phyloP scores from a whole-genome alignment of 805 yeast species.

The Saturnispora sekii region DNA sequence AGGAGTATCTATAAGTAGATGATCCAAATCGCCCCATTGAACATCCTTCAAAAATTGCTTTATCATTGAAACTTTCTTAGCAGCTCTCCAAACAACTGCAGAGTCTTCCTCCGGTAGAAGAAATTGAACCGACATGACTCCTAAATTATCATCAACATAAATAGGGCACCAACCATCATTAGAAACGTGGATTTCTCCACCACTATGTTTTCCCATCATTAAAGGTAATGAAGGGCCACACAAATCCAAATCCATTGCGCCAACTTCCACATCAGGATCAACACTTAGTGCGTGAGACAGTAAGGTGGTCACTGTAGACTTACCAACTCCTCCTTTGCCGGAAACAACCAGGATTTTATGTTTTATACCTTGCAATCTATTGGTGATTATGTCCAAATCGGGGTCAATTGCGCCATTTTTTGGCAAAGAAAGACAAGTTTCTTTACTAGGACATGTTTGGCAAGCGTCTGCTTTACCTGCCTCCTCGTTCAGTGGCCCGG shows the following conservation, averaged over 20 bases:
- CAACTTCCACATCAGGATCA: conserved; percentile 72
- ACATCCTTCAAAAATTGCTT: conserved; percentile 92
- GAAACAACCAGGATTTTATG: conserved; percentile 76
- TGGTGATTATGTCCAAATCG: conserved; percentile 68
- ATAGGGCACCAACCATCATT: conserved; percentile 96
- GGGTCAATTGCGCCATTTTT: conserved; percentile 80
- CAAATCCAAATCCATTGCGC: conserved; percentile 94
- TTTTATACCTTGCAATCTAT: conserved; percentile 49
- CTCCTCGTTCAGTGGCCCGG: conserved; percentile 89
- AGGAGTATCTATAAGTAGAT: conserved; percentile 88
- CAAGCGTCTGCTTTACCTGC: conserved; percentile 97
- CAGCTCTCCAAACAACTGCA: conserved; percentile 95
- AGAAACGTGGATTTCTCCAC: conserved; percentile 81
- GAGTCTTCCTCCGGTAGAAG: conserved; percentile 90
- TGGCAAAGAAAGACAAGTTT: conserved; percentile 77
- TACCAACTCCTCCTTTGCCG: conserved; percentile 96
- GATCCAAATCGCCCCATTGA: conserved; percentile 88
- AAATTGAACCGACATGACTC: conserved; percentile 90
- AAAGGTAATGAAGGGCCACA: conserved; percentile 96
- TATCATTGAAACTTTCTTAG: conserved; percentile 87
- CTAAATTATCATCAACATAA: conserved; percentile 88
- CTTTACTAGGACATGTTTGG: conserved; percentile 88
- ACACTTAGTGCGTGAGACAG: conserved; percentile 94
- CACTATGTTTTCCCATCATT: conserved; percentile 88
- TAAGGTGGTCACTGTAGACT: conserved; percentile 92